Evolutionary conservation across 192 early-diverging fungal genomes (phyloP).

Genomic region (Chytriomyces sp.): DNA sequence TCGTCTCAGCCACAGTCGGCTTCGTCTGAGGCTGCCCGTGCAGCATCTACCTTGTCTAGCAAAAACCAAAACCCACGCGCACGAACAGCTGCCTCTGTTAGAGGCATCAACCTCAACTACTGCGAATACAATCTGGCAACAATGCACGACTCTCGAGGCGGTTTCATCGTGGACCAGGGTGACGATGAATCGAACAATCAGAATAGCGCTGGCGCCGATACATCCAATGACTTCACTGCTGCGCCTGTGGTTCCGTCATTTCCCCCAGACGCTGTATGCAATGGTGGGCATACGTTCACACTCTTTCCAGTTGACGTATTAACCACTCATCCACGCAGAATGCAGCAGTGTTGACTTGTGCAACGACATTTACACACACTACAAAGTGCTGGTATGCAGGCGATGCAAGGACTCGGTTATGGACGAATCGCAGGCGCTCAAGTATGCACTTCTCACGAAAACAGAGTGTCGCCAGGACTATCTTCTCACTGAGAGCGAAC

Average conservation of each 20-base stretch:
- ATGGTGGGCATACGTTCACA: neutral
- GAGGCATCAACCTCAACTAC: conserved; percentile 52
- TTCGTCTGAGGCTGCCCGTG: neutral
- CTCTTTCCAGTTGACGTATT: neutral
- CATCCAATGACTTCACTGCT: conserved; percentile 32
- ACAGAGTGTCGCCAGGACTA: conserved; percentile 91
- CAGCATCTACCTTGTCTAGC: neutral
- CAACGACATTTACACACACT: conserved; percentile 70
- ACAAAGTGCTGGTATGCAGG: conserved; percentile 76
- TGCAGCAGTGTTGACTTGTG: conserved; percentile 88
- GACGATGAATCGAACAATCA: neutral
- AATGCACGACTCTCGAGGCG: conserved; percentile 86
- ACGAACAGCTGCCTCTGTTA: conserved; percentile 19
- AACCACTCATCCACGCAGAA: conserved; percentile 45
- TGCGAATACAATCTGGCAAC: conserved; percentile 88
- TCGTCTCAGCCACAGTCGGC: neutral
- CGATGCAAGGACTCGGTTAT: conserved; percentile 73
- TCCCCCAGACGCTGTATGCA: conserved; percentile 66
- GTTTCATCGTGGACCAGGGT: conserved; percentile 71
- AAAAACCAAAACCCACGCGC: neutral
- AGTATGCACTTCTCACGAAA: conserved; percentile 93
- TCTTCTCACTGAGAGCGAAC: conserved; percentile 91
- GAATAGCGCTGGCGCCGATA: neutral
- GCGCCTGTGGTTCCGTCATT: neutral
- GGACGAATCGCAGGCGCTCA: conserved; percentile 54